Percentiles rank a stretch among this genome's conserved stretches.
Conservation (phyloP, 345 rosid species). For the Heritiera fomes region DNA sequence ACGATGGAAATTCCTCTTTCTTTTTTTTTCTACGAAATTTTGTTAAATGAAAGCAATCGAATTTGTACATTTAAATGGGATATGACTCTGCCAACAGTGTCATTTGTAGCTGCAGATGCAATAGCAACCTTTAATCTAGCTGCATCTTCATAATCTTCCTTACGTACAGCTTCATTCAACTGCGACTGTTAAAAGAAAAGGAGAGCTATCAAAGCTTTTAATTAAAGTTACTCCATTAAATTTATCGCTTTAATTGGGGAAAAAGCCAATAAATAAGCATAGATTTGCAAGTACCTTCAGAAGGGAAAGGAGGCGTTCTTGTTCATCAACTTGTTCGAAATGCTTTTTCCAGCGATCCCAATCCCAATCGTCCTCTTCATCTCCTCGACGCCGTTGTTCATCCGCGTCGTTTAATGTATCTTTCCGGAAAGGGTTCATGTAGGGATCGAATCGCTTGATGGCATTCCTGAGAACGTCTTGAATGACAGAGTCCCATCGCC, state of each 20-base stretch:
- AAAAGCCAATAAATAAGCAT: neutral
- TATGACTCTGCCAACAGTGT: constrained; percentile 76
- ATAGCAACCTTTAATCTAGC: constrained; percentile 86
- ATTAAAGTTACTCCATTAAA: neutral
- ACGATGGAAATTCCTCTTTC: constrained; percentile 5
- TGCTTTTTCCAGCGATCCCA: constrained; percentile 92
- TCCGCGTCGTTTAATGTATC: constrained; percentile 11
- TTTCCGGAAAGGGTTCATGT: constrained; percentile 32
- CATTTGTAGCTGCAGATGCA: constrained; percentile 80
- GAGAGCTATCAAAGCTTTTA: neutral
- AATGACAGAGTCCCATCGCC: constrained; percentile 63
- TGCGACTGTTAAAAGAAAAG: constrained; percentile 50
- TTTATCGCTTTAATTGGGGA: neutral
- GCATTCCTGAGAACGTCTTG: constrained; percentile 53
- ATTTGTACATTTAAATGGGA: constrained; percentile 53
- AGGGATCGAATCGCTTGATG: constrained; percentile 57
- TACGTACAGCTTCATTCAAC: constrained; percentile 51
- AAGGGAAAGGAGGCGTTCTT: constrained; percentile 69
- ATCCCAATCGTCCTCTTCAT: constrained; percentile 58
- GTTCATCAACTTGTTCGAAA: constrained; percentile 76
- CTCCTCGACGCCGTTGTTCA: neutral
- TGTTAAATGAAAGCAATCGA: neutral
- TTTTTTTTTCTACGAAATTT: neutral
- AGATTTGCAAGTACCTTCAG: constrained; percentile 54
- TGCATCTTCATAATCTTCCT: constrained; percentile 82